Percentiles rank a stretch among this genome's conserved stretches.
Conservation (phyloP, 768 basidiomycete genomes). For the Serendipita sp. region DNA sequence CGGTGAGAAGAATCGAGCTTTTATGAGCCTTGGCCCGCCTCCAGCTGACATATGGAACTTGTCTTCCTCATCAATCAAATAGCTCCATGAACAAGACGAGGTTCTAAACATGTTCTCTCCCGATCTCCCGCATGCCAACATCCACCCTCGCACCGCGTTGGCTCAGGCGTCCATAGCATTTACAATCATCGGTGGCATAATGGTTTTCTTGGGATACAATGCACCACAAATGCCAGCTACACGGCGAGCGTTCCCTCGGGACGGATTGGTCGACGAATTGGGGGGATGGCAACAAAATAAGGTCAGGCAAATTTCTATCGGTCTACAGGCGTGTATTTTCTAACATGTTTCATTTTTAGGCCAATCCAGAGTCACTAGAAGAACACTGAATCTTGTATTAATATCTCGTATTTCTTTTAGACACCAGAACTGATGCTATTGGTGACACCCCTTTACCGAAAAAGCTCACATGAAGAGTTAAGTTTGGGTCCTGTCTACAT, state of each 20-base stretch:
- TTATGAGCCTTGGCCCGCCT: conserved; percentile 8
- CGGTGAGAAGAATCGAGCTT: conserved; percentile 29
- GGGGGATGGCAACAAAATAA: conserved; percentile 67
- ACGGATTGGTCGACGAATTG: conserved; percentile 58
- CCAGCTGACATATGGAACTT: background rate
- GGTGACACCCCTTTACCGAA: too few species aligned
- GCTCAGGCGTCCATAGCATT: conserved; percentile 47
- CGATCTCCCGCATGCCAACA: conserved; percentile 37
- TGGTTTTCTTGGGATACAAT: conserved; percentile 34
- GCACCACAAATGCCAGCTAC: conserved; percentile 37
- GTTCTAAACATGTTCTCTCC: conserved; percentile 79
- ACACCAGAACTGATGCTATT: too few species aligned
- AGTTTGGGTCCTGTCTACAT: too few species aligned
- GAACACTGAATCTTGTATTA: background rate
- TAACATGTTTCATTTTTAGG: background rate
- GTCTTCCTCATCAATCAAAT: background rate
- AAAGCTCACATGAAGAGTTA: too few species aligned
- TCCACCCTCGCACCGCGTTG: conserved; percentile 42
- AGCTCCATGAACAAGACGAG: conserved; percentile 74
- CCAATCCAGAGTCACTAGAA: background rate
- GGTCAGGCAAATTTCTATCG: conserved; percentile 23
- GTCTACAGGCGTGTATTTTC: background rate
- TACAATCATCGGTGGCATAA: conserved; percentile 19
- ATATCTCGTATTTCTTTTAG: background rate
- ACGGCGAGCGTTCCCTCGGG: conserved; percentile 54